These are phyloP conservation scores for Tolypocladium amazonense DNA, from an alignment of 2,329 filamentous ascomycete species.

Conservation along the genomic window DNA sequence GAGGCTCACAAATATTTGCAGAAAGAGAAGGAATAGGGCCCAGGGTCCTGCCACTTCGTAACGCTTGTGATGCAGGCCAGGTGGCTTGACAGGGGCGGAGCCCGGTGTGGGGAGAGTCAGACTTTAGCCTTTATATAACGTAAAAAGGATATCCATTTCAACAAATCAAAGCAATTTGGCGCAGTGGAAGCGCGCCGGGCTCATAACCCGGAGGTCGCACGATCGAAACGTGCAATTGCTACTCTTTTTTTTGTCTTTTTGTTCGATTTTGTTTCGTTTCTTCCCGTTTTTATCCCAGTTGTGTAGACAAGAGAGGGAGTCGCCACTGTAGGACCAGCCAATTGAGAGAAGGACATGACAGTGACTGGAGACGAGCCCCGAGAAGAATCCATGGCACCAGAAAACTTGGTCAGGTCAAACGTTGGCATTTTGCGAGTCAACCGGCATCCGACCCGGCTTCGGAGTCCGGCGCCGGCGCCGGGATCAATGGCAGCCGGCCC, in stretches of 20 bases:
- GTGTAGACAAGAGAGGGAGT: too few species aligned
- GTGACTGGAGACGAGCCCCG: too few species aligned
- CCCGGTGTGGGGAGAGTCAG: neutral
- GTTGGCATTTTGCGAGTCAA: too few species aligned
- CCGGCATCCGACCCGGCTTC: too few species aligned
- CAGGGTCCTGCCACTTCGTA: neutral
- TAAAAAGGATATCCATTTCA: rapidly evolving
- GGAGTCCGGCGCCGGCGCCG: too few species aligned
- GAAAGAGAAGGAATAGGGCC: neutral
- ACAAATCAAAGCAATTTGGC: constrained; percentile 14
- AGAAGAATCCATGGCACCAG: too few species aligned
- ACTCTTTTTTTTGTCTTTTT: constrained; percentile 7
- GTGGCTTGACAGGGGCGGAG: neutral
- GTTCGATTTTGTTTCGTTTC: neutral
- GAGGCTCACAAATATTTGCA: neutral
- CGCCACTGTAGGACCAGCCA: too few species aligned
- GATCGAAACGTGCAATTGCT: constrained; percentile 21
- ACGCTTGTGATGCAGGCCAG: neutral
- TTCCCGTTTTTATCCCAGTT: neutral
- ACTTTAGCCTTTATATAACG: neutral
- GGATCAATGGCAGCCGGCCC: too few species aligned
- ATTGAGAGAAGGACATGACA: too few species aligned
- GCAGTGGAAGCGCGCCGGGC: constrained; percentile 18
- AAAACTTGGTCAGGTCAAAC: too few species aligned
- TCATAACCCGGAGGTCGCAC: constrained; percentile 17